Base-by-base conservation (phyloP, 805 yeast genomes). In the Saccharomyces mikatae region DNA sequence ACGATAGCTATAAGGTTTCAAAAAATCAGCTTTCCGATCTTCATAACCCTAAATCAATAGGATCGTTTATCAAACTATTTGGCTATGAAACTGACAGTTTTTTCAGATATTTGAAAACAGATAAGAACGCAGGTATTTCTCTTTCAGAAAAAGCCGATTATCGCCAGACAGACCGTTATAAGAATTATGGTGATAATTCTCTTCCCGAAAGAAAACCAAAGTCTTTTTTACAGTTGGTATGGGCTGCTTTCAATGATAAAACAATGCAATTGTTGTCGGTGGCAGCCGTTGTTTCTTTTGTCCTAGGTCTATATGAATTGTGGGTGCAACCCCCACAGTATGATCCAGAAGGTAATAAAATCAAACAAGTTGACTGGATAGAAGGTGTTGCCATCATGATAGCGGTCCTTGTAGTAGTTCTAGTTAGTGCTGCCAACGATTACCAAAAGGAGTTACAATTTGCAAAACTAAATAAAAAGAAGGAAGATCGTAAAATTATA, bases 361-460 rank as follows among this genome's bases (percentile, higher is more conserved):
- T 83, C 53, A 97, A 97, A 17, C 81, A 83, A 63, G 95, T 94
- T 31, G 96, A 92, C 64, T 94, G 98, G 97, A 96, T 95, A 49
- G 99, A 94, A 75, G 99, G 99, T 62, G 96, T 91, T 41, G 99
- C 99, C 46, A 94, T 94, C 66, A 80, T 94, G 61, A 86, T 86
- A 3, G 99, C 99, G 22, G 87, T 94, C 26, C 64, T 82, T 4
- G 92, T 94, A 56, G 98, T 94, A 32, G 96, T 92, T 4, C 60
- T 89, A 2, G 99, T 95, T 13, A 96, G 97, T 50, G 94, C 97
- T 1, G 86, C 81, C n/a, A 94, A 94, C 70, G 99, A 94, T 72
- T 94, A 87, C 75, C 97, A 94, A 68, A 95, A 95, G 69, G 99
- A 94, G 69, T 75, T 89, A 14, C 99, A 94, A 68, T 94, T 94